Percentiles rank a stretch among this genome's conserved stretches.
Conservation (phyloP, 225 moss, liverwort and hornwort species). For the Antitrichia curtipendula region DNA sequence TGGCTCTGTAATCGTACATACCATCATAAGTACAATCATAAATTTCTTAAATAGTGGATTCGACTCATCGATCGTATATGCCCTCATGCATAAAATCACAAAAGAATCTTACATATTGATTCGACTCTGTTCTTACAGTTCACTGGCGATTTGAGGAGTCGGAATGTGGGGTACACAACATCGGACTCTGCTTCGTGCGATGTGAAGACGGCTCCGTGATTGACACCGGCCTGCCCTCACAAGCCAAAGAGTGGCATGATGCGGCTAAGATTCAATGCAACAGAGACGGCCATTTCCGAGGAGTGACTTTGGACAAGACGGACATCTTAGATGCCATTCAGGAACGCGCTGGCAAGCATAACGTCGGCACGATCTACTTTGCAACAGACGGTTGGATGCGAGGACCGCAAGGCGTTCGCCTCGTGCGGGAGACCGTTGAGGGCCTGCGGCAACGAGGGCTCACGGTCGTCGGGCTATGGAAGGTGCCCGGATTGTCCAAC, state of each 20-base stretch:
- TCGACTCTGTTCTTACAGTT: slow-evolving; percentile 8
- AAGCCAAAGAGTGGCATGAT: slow-evolving; percentile 25
- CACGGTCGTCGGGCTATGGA: slow-evolving; percentile 57
- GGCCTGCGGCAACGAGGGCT: slow-evolving; percentile 34
- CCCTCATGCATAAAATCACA: background rate
- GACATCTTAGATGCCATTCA: slow-evolving; percentile 55
- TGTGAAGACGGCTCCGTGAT: slow-evolving; percentile 64
- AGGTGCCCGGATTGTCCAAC: slow-evolving; percentile 45
- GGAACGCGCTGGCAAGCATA: slow-evolving; percentile 29
- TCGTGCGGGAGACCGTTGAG: slow-evolving; percentile 44
- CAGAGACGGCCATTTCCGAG: slow-evolving; percentile 33
- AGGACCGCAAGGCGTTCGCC: slow-evolving; percentile 14
- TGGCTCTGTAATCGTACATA: background rate
- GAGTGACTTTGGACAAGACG: slow-evolving; percentile 18
- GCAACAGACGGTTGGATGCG: slow-evolving; percentile 87
- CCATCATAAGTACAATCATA: background rate
- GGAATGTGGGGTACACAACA: slow-evolving; percentile 25
- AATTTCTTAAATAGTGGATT: background rate
- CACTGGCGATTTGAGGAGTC: slow-evolving; percentile 95
- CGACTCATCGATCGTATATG: background rate
- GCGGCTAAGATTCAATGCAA: background rate
- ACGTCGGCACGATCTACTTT: slow-evolving; percentile 37
- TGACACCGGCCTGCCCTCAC: slow-evolving; percentile 32
- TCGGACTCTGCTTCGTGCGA: slow-evolving; percentile 72
- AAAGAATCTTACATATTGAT: background rate